Evolutionary conservation across 2,329 filamentous ascomycete genomes (phyloP).

Genomic region (Penicillium sp.): DNA sequence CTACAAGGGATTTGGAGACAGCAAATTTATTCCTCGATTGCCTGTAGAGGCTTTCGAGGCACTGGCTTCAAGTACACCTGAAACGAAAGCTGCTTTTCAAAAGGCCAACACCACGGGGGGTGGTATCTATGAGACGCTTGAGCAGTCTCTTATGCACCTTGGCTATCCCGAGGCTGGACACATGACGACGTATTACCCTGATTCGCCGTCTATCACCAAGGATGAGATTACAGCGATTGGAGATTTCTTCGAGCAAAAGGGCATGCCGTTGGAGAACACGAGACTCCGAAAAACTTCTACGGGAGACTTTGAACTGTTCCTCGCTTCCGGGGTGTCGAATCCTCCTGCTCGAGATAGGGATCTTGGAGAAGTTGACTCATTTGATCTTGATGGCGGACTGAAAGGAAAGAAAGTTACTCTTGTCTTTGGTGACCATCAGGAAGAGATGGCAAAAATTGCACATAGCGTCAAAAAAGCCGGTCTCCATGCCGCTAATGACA

Average conservation of each 20-base stretch:
- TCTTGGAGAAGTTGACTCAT: slow-evolving; percentile 68
- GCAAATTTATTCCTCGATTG: slow-evolving; percentile 80
- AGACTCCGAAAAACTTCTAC: slow-evolving; percentile 69
- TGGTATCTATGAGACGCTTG: slow-evolving; percentile 71
- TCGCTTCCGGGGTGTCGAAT: slow-evolving; percentile 69
- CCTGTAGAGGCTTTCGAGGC: slow-evolving; percentile 67
- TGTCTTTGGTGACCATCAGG: slow-evolving; percentile 74
- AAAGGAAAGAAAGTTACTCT: slow-evolving; percentile 72
- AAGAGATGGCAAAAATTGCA: slow-evolving; percentile 71
- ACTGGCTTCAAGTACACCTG: slow-evolving; percentile 63
- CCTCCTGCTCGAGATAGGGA: slow-evolving; percentile 69
- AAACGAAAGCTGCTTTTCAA: slow-evolving; percentile 68
- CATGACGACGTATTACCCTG: slow-evolving; percentile 81
- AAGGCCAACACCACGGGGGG: slow-evolving; percentile 63
- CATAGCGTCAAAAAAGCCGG: slow-evolving; percentile 71
- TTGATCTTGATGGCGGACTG: slow-evolving; percentile 64
- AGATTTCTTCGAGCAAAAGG: slow-evolving; percentile 74
- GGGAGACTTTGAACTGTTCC: slow-evolving; percentile 72
- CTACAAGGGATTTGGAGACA: slow-evolving; percentile 86
- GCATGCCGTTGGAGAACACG: slow-evolving; percentile 75
- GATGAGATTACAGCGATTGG: slow-evolving; percentile 74
- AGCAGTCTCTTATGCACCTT: slow-evolving; percentile 71
- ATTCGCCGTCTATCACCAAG: slow-evolving; percentile 74
- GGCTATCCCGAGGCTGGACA: slow-evolving; percentile 77
- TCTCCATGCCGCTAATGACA: slow-evolving; percentile 73